Percentiles rank a stretch among this genome's conserved stretches.
phyloP scores from a whole-genome alignment of 2,329 filamentous ascomycete species.

The Fulvia fulva region DNA sequence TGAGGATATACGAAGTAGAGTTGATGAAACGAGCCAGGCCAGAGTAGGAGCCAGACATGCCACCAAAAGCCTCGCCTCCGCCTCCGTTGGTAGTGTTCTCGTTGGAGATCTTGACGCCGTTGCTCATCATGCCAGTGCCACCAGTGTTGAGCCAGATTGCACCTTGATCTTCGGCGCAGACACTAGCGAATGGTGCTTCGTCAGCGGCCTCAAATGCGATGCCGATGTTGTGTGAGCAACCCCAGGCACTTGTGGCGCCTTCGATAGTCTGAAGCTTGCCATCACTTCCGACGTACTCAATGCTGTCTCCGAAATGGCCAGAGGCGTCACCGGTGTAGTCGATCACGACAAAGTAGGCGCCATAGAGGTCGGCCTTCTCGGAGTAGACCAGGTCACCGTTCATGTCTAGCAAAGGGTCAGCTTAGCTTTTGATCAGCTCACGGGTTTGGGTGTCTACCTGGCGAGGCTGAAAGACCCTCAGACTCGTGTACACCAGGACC shows the following conservation, averaged over 20 bases:
- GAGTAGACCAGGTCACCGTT: slow-evolving; percentile 62
- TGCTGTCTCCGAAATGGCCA: slow-evolving; percentile 58
- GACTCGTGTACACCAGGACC: slow-evolving; percentile 51
- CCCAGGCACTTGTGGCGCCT: slow-evolving; percentile 55
- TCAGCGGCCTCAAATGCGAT: slow-evolving; percentile 61
- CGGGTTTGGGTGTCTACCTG: slow-evolving; percentile 21
- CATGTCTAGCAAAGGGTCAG: slow-evolving; percentile 40
- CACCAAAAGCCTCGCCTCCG: slow-evolving; percentile 56
- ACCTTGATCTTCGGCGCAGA: slow-evolving; percentile 61
- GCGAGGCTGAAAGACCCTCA: slow-evolving; percentile 49
- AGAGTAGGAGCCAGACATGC: slow-evolving; percentile 61
- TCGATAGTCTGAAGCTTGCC: slow-evolving; percentile 51
- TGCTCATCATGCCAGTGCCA: slow-evolving; percentile 51
- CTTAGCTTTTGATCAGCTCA: no score
- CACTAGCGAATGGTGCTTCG: slow-evolving; percentile 53
- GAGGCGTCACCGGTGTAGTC: slow-evolving; percentile 52
- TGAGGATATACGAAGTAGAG: slow-evolving; percentile 55
- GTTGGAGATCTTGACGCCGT: slow-evolving; percentile 58
- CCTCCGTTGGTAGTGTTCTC: slow-evolving; percentile 59
- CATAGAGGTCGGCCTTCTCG: slow-evolving; percentile 53
- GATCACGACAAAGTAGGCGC: slow-evolving; percentile 60
- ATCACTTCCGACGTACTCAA: slow-evolving; percentile 47
- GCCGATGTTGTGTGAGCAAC: slow-evolving; percentile 62
- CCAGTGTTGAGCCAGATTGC: slow-evolving; percentile 62
- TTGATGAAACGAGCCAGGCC: slow-evolving; percentile 52